A percentile compares a stretch with the other conserved stretches of the same genome.
Evolutionary conservation across 768 basidiomycete genomes (phyloP).

Genomic region (Multifurca ochricompacta): DNA sequence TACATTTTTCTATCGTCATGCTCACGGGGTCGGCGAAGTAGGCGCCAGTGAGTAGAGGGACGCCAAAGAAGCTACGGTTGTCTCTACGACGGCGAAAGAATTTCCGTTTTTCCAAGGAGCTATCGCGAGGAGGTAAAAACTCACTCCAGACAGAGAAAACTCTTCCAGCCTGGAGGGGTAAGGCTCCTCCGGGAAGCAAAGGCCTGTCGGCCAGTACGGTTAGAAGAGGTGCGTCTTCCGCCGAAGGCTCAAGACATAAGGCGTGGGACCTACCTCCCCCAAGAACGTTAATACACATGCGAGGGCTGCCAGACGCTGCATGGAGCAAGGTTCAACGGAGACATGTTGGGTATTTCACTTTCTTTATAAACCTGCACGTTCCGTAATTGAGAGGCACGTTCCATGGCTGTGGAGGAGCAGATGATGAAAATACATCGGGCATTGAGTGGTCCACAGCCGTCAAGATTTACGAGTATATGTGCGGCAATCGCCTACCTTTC

Average conservation of each 20-base stretch:
- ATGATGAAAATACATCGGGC: background rate
- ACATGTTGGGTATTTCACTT: too few species aligned
- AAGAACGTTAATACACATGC: background rate
- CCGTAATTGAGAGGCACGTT: background rate
- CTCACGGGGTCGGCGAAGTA: constrained; percentile 36
- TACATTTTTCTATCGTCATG: constrained; percentile 54
- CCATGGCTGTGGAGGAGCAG: background rate
- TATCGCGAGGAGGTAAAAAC: background rate
- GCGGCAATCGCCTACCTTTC: background rate
- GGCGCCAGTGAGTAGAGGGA: constrained; percentile 40
- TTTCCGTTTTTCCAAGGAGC: too few species aligned
- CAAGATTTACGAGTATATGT: background rate
- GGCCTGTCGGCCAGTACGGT: background rate
- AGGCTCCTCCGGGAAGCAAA: background rate
- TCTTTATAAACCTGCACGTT: background rate
- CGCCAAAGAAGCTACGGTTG: background rate
- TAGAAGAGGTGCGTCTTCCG: too few species aligned
- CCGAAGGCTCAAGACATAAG: background rate
- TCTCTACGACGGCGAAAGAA: background rate
- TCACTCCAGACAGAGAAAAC: background rate
- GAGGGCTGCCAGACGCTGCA: background rate
- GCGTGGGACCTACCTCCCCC: background rate
- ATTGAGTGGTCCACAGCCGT: background rate
- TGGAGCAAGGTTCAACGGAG: too few species aligned
- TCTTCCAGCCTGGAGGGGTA: background rate